Conservation (phyloP, 2,329 filamentous ascomycete species). For the Leptosphaerulina australis region DNA sequence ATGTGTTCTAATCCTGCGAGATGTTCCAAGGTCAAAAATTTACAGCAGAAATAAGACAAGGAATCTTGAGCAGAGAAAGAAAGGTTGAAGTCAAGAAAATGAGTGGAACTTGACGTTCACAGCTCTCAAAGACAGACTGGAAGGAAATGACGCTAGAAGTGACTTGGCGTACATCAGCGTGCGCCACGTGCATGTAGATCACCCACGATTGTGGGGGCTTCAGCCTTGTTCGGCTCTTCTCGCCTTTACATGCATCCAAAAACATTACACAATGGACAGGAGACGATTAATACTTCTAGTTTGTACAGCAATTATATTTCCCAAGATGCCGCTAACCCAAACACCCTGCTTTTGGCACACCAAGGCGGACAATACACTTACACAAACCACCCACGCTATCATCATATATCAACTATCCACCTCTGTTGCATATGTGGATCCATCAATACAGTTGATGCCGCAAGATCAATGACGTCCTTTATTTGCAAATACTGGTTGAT, state of each 20-base stretch:
- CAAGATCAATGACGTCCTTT: constrained; percentile 7
- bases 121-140: constrained; percentile 12
- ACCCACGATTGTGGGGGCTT: constrained; percentile 11
- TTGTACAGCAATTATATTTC: constrained; percentile 12
- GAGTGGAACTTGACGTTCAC: constrained; percentile 6
- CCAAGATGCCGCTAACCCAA: constrained; percentile 20
- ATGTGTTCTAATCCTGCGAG: not conserved
- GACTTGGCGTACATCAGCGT: constrained; percentile 16
- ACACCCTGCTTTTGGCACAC: constrained; percentile 20
- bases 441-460: constrained; percentile 5
- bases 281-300: not conserved
- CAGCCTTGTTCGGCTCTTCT: constrained; percentile 9
- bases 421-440: constrained; percentile 7
- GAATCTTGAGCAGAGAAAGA: too few relatives aligned
- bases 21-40: not conserved
- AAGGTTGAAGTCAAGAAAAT: not conserved
- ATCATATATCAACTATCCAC: constrained; percentile 11
- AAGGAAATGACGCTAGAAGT: constrained; percentile 11
- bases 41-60: not conserved
- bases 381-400: constrained; percentile 16
- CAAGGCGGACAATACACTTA: constrained; percentile 16
- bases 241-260: too few relatives aligned
- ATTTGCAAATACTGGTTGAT: constrained; percentile 14
- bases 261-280: not conserved
- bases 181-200: constrained; percentile 13